Conservation (phyloP, 208 protist genomes). For the Crithidia thermophila region DNA sequence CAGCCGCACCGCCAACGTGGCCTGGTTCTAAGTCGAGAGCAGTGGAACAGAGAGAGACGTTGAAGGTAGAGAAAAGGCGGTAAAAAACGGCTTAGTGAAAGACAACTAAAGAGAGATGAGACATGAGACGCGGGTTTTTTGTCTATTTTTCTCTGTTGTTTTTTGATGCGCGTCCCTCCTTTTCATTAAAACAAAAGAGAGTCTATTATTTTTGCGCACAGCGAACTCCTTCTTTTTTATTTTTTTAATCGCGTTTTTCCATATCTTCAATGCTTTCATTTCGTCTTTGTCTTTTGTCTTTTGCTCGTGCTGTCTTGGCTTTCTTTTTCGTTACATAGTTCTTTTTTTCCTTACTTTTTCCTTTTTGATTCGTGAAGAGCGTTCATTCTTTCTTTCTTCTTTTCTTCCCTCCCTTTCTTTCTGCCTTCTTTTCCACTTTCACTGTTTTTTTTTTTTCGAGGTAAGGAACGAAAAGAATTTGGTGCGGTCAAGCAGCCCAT, state of each 20-base stretch:
- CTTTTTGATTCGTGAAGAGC: background rate
- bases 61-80: background rate
- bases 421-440: conserved; percentile 14
- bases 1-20: conserved; percentile 39
- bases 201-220: background rate
- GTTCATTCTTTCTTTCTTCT: background rate
- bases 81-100: background rate
- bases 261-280: background rate
- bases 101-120: conserved; percentile 9
- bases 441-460: conserved; percentile 1
- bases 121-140: too few species aligned
- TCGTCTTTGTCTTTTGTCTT: conserved; percentile 13
- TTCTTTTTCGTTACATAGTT: conserved; percentile 12
- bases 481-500: too few species aligned
- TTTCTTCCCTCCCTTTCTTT: conserved; percentile 6
- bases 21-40: conserved; percentile 41
- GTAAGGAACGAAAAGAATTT: background rate
- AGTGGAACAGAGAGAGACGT: background rate
- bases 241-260: conserved; percentile 7
- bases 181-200: background rate
- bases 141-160: too few species aligned
- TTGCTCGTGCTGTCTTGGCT: conserved; percentile 14
- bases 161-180: too few species aligned
- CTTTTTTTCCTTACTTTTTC: background rate
- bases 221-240: background rate